These are phyloP conservation scores for Aegle marmelos DNA, from an alignment of 345 rosid species.

Conservation along the genomic window DNA sequence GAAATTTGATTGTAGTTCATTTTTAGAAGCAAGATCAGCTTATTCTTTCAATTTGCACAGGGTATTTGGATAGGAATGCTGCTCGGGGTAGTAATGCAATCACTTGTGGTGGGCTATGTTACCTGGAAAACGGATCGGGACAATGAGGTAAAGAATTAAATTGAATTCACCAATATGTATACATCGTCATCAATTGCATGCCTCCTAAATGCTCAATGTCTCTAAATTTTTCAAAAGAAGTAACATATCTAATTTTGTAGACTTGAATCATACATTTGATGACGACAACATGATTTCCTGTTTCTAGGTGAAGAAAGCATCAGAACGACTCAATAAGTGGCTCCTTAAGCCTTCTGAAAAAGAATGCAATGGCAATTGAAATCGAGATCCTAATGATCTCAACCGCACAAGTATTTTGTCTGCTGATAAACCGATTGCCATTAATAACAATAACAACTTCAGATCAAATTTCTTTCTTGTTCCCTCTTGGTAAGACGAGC, in stretches of 20 bases:
- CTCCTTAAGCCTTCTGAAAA: slow-evolving; percentile 27
- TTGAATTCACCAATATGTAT: not conserved
- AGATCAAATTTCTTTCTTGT: too few relatives aligned
- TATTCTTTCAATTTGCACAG: slow-evolving; percentile 15
- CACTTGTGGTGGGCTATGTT: slow-evolving; percentile 31
- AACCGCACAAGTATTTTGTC: not conserved
- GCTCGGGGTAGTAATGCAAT: slow-evolving; percentile 40
- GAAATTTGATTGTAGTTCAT: too few relatives aligned
- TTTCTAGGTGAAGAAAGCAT: slow-evolving; percentile 37
- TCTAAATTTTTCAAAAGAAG: not conserved
- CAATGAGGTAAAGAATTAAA: slow-evolving; percentile 32
- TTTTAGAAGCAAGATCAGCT: too few relatives aligned
- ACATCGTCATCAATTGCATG: not conserved
- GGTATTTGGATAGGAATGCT: slow-evolving; percentile 66
- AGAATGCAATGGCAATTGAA: not conserved
- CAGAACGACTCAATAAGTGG: slow-evolving; percentile 36
- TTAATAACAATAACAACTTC: not conserved
- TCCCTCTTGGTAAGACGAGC: too few relatives aligned
- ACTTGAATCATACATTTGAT: not conserved
- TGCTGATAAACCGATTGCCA: too few relatives aligned
- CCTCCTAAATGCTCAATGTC: not conserved
- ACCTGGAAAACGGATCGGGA: slow-evolving; percentile 55
- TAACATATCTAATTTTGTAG: not conserved
- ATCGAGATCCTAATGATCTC: not conserved
- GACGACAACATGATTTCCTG: not conserved